These are phyloP conservation scores for Spinellus fusiger DNA, from an alignment of 192 early-diverging fungal species.

Conservation along the genomic window DNA sequence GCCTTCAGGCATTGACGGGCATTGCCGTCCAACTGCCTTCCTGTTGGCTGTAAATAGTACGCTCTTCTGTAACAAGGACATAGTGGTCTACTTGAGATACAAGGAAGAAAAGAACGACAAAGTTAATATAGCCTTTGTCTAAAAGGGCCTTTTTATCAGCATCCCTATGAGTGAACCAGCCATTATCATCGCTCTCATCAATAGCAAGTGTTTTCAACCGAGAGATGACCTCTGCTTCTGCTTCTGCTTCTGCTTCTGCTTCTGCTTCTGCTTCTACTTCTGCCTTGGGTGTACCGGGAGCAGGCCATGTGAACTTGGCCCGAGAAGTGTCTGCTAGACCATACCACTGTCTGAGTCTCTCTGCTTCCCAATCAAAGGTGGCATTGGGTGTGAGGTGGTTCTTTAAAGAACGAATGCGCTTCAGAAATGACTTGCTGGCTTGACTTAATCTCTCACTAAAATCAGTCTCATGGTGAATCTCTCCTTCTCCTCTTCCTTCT, in stretches of 20 bases:
- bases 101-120: constrained; percentile 29
- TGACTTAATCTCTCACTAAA: neutral
- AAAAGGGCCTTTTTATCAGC: constrained; percentile 11
- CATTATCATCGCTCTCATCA: neutral
- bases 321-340: constrained; percentile 21
- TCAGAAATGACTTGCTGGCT: constrained; percentile 9
- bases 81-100: constrained; percentile 30
- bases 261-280: neutral
- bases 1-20: no score
- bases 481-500: neutral
- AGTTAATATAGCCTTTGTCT: constrained; percentile 26
- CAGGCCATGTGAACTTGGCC: constrained; percentile 14
- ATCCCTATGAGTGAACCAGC: constrained; percentile 5
- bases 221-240: neutral
- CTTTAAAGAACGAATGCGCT: neutral
- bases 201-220: constrained; percentile 10
- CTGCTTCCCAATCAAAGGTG: constrained; percentile 28
- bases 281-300: constrained; percentile 3
- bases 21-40: no score
- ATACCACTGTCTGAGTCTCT: constrained; percentile 23
- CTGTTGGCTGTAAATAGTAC: neutral
- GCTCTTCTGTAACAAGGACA: neutral
- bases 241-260: neutral
- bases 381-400: neutral
- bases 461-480: neutral